Conservation (phyloP, 768 basidiomycete species). For the Pluteus cervinus region DNA sequence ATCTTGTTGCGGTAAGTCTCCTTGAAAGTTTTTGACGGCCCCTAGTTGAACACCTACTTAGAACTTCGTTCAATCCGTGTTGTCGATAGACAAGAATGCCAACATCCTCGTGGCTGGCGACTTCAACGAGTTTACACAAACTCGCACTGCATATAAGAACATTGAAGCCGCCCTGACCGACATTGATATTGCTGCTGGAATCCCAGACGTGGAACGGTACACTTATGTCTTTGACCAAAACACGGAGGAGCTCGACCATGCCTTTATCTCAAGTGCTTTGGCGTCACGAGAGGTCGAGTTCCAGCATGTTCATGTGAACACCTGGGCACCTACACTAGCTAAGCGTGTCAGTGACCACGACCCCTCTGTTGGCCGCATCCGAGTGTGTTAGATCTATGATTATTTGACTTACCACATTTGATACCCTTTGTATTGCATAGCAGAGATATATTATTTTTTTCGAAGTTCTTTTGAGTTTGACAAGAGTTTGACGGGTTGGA, state of each 20-base stretch:
- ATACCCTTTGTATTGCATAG: too few species aligned
- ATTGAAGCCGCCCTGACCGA: constrained; percentile 36
- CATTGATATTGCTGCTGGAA: constrained; percentile 43
- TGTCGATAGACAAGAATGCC: constrained; percentile 34
- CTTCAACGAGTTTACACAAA: constrained; percentile 55
- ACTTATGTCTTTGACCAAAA: constrained; percentile 59
- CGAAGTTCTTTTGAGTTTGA: too few species aligned
- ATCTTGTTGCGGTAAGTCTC: constrained; percentile 40
- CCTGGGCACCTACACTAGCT: constrained; percentile 38
- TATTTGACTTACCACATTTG: too few species aligned
- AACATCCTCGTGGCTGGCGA: constrained; percentile 53
- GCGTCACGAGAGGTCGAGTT: constrained; percentile 33
- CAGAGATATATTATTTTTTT: too few species aligned
- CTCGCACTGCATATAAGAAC: constrained; percentile 44
- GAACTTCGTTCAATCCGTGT: constrained; percentile 43
- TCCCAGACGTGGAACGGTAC: constrained; percentile 47
- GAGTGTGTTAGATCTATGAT: constrained; percentile 34
- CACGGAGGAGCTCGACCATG: constrained; percentile 54
- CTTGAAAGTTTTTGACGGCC: neutral
- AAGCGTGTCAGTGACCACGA: constrained; percentile 54
- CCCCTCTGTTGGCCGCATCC: constrained; percentile 47
- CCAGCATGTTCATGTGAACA: constrained; percentile 59
- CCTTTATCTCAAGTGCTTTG: constrained; percentile 44
- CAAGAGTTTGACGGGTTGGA: too few species aligned
- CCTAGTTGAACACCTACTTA: constrained; percentile 15